A percentile compares a stretch with the other conserved stretches of the same genome.
phyloP scores from a whole-genome alignment of 768 basidiomycete genomes.

The Terana coerulea region DNA sequence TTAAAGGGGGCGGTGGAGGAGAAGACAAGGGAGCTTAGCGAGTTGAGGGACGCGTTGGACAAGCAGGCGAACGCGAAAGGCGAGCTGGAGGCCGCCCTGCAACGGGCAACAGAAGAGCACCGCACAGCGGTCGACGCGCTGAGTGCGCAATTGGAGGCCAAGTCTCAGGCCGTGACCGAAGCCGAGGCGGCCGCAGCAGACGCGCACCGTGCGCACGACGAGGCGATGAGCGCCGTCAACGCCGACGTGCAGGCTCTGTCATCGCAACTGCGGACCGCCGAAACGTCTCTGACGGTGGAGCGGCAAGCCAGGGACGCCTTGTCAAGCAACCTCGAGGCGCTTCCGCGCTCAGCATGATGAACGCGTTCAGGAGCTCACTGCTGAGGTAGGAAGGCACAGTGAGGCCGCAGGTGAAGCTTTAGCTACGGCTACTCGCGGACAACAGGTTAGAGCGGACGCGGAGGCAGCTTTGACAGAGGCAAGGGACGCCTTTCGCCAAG shows the following conservation, averaged over 20 bases:
- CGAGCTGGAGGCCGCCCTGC: neutral
- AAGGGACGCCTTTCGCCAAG: neutral
- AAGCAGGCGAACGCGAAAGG: neutral
- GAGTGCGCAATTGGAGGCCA: neutral
- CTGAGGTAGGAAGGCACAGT: neutral
- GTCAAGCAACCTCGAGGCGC: neutral
- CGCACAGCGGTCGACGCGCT: neutral
- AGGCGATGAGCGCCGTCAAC: neutral
- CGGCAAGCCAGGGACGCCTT: neutral
- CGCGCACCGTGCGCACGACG: neutral
- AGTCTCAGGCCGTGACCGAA: neutral
- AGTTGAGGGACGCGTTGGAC: neutral
- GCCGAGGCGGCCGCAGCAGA: neutral
- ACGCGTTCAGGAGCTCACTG: neutral
- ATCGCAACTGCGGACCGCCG: neutral
- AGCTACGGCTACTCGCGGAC: neutral
- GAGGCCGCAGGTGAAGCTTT: neutral
- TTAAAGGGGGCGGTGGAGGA: neutral
- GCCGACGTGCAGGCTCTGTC: neutral
- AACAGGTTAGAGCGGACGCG: neutral
- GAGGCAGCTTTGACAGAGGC: neutral
- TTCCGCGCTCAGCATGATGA: neutral
- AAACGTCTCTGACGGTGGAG: neutral
- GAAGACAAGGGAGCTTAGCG: neutral
- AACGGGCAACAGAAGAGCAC: neutral